Conservation (phyloP, 768 basidiomycete species). For the Tulasnella sp. region DNA sequence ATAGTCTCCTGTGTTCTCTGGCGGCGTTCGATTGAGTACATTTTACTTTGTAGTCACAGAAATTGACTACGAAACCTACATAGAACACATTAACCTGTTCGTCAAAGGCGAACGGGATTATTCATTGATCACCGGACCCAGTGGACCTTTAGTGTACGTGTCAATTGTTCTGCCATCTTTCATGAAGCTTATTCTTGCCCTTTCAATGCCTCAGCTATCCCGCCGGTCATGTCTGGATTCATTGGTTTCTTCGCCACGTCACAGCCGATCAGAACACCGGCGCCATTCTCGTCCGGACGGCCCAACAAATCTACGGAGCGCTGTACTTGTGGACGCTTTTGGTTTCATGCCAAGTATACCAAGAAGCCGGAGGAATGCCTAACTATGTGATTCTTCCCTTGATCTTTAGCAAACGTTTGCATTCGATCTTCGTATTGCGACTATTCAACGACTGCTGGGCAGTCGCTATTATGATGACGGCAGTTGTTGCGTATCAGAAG, state of each 20-base stretch:
- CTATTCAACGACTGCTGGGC: slow-evolving; percentile 96
- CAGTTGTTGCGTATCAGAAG: slow-evolving; percentile 57
- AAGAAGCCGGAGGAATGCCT: slow-evolving; percentile 48
- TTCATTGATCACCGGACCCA: slow-evolving; percentile 72
- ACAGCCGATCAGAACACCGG: slow-evolving; percentile 46
- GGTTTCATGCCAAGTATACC: slow-evolving; percentile 63
- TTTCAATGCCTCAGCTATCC: slow-evolving; percentile 62
- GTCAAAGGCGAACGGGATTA: slow-evolving; percentile 79
- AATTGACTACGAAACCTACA: slow-evolving; percentile 97
- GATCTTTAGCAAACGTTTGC: slow-evolving; percentile 83
- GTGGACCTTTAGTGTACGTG: slow-evolving; percentile 83
- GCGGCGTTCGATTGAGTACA: not conserved
- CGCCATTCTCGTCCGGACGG: slow-evolving; percentile 43
- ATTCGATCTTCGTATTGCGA: slow-evolving; percentile 85
- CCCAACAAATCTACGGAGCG: slow-evolving; percentile 69
- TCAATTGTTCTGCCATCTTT: slow-evolving; percentile 20
- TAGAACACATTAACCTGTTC: slow-evolving; percentile 76
- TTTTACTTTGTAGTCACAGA: slow-evolving; percentile 67
- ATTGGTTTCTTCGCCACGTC: slow-evolving; percentile 57
- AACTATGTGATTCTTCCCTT: slow-evolving; percentile 69
- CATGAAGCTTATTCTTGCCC: not conserved
- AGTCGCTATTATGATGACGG: slow-evolving; percentile 52
- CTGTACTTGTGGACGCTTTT: slow-evolving; percentile 64
- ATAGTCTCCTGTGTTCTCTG: not conserved
- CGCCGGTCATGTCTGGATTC: slow-evolving; percentile 83